These are phyloP conservation scores for Hypoxylon sp. DNA, from an alignment of 2,329 filamentous ascomycete species.

Conservation along the genomic window DNA sequence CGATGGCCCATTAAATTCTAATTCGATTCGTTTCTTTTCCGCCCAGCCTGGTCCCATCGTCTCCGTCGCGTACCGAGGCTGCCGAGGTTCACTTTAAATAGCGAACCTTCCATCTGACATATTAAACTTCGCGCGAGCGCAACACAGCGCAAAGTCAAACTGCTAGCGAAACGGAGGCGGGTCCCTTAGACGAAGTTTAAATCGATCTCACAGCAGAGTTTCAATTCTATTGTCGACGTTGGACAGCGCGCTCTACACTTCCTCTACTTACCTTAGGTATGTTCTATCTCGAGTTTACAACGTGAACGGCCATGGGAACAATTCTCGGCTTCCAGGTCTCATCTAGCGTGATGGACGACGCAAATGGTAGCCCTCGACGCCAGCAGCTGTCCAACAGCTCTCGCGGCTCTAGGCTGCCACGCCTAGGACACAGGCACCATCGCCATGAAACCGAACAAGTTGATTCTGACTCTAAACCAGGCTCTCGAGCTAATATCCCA, in stretches of 20 bases:
- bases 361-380: conserved; percentile 15
- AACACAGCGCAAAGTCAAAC: conserved; percentile 21
- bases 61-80: conserved; percentile 31
- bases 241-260: conserved; percentile 22
- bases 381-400: conserved; percentile 21
- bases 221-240: conserved; percentile 27
- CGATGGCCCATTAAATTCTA: conserved; percentile 7
- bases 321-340: conserved; percentile 12
- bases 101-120: conserved; percentile 14
- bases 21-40: conserved; percentile 26
- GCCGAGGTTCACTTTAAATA: conserved; percentile 29
- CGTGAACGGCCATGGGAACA: conserved; percentile 1
- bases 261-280: conserved; percentile 44
- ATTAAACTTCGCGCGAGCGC: conserved; percentile 19
- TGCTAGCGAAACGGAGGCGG: conserved; percentile 16
- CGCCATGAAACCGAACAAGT: conserved; percentile 21
- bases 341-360: conserved; percentile 37
- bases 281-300: conserved; percentile 32
- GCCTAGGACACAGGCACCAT: conserved; percentile 29
- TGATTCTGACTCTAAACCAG: conserved; percentile 41
- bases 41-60: background rate
- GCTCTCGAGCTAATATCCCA: conserved; percentile 35
- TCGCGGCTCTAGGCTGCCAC: conserved; percentile 41
- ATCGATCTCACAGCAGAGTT: conserved; percentile 34
- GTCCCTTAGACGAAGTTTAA: conserved; percentile 27